These are phyloP conservation scores for Fabrea salina DNA, from an alignment of 169 alveolate genomes.

Conservation along the genomic window DNA sequence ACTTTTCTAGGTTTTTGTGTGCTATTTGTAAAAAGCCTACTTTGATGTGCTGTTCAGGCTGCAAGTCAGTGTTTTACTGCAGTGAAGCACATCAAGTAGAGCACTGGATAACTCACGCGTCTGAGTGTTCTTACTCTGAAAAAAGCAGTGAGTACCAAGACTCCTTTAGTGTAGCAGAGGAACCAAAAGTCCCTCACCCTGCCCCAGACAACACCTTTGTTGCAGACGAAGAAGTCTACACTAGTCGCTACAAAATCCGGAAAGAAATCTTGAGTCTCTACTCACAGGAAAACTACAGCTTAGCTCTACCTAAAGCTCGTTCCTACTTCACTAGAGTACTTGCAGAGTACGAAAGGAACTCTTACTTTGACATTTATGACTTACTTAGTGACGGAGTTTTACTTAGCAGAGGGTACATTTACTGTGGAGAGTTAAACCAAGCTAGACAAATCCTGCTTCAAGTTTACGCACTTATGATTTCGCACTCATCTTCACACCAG, in stretches of 20 bases:
- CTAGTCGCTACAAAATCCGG: neutral
- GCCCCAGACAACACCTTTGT: slow-evolving; percentile 18
- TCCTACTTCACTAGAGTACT: slow-evolving; percentile 1
- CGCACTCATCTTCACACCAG: slow-evolving; percentile 8
- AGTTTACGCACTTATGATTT: neutral
- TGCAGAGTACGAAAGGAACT: slow-evolving; percentile 21
- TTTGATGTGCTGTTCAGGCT: slow-evolving; percentile 26
- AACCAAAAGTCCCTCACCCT: neutral
- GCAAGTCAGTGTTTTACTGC: slow-evolving; percentile 32
- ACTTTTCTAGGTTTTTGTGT: slow-evolving; percentile 12
- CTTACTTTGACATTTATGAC: slow-evolving; percentile 20
- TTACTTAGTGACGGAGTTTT: slow-evolving; percentile 22
- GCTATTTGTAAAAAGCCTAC: slow-evolving; percentile 32
- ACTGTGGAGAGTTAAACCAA: slow-evolving; percentile 2
- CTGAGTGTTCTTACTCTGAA: slow-evolving; percentile 22
- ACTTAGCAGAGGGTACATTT: neutral
- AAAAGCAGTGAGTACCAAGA: no score
- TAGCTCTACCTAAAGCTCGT: neutral
- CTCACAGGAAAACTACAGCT: neutral
- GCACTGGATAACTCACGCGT: slow-evolving; percentile 16
- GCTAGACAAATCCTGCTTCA: slow-evolving; percentile 25
- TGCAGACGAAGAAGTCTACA: slow-evolving; percentile 28
- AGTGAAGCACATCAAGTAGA: slow-evolving; percentile 31
- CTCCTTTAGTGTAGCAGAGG: neutral
- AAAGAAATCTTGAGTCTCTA: neutral